Percentiles rank a stretch among this genome's conserved stretches.
phyloP scores from a whole-genome alignment of 768 basidiomycete genomes.

The Pleurotus djamor region DNA sequence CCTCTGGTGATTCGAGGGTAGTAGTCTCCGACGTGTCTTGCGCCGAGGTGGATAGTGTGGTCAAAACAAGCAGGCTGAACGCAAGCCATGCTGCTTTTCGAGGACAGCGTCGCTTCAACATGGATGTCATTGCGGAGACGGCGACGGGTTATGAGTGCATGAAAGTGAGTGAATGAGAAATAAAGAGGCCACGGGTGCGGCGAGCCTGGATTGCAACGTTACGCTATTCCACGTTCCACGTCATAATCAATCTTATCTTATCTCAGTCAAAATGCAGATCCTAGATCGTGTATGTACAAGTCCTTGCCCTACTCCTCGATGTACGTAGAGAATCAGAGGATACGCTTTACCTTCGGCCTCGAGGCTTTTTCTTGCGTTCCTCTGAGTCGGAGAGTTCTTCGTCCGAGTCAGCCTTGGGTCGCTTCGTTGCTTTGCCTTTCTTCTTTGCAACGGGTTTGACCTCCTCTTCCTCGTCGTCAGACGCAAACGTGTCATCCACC shows the following conservation, averaged over 20 bases:
- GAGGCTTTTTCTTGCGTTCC: constrained; percentile 16
- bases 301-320: too few relatives aligned
- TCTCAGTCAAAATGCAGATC: not conserved
- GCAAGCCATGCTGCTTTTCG: constrained; percentile 58
- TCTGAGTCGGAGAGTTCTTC: constrained; percentile 22
- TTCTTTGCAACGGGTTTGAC: constrained; percentile 7
- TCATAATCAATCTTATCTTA: constrained; percentile 7
- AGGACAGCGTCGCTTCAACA: constrained; percentile 17
- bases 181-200: not conserved
- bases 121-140: not conserved
- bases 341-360: not conserved
- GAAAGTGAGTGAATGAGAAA: not conserved
- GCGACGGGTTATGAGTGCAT: not conserved
- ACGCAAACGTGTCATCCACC: constrained; percentile 55
- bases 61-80: constrained; percentile 54
- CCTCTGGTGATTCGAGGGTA: constrained; percentile 24
- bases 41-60: constrained; percentile 42
- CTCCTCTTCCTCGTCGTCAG: constrained; percentile 36
- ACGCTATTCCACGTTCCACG: constrained; percentile 7
- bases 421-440: not conserved
- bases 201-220: not conserved
- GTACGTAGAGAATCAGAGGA: not conserved
- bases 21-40: constrained; percentile 29
- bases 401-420: constrained; percentile 7
- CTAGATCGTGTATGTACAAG: too few relatives aligned